Base-by-base conservation (phyloP, 805 yeast species). In the Starmerella tilneyi region DNA sequence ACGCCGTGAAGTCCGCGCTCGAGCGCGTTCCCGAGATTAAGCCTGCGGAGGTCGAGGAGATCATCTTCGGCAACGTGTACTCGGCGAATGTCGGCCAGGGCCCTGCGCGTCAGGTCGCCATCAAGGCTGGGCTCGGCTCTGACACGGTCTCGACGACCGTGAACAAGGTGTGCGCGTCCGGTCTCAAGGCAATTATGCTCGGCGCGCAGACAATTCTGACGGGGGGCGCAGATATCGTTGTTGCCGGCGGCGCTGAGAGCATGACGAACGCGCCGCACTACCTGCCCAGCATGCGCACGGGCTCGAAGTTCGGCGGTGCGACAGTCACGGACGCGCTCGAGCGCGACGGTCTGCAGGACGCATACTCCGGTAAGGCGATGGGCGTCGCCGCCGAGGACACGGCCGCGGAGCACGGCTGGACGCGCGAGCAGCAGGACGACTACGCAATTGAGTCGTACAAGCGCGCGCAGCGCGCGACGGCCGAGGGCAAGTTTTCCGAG, bases 41-140 rank as follows among this genome's bases (percentile, higher is more conserved):
- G 49, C 39, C 55, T 30, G 46, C 32, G 36, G 56, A 52, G 19
- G 52, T 52, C 9, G 54, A 51, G 33, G 52, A 37, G 46, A 37
- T 49, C 33, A 27, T 47, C 19, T 46, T 46, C 26, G 50, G 50
- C 59, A 83, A 85, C 60, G 98, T 86, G 40, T 67, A 85, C 60
- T 84, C 83, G 60, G 97, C 96, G 52, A 84, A 84, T 59, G 79
- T 84, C 49, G 97, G 97, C 51, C 98, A 89, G 69, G 86, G 89
- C 46, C 97, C 97, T 36, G 98, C 98, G 30, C 81, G 97, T 68
- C 98, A 92, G 69, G 97, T 89, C 44, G 95, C 94, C n/a, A 61
- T 88, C 53, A 79, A 78, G 59, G 81, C 97, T 19, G 97, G 97
- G 9, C 73, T 92, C 44, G 78, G 84, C 41, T 77, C 81, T 54